Conservation (phyloP, 306 rosid species). For the Glycine soja region DNA sequence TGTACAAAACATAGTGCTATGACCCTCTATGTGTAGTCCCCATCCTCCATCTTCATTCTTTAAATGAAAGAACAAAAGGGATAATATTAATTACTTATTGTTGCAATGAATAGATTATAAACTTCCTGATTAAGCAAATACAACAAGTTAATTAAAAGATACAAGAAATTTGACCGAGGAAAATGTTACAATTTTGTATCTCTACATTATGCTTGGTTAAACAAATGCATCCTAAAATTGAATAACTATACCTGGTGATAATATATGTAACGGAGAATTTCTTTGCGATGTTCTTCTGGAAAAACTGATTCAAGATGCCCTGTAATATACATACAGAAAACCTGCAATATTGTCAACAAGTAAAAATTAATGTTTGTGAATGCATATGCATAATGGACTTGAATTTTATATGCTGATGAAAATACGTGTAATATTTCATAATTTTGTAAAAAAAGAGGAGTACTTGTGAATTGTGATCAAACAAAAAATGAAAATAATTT, state of each 20-base stretch:
- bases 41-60: constrained; percentile 92
- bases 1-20: constrained; percentile 79
- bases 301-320: constrained; percentile 65
- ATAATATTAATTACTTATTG: constrained; percentile 9
- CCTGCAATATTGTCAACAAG: constrained; percentile 49
- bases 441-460: background rate
- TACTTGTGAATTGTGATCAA: background rate
- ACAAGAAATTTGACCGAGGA: background rate
- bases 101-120: background rate
- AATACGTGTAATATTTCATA: background rate
- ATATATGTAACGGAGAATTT: constrained; percentile 77
- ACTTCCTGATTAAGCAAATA: background rate
- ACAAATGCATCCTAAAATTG: background rate
- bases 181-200: background rate
- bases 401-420: background rate
- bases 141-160: background rate
- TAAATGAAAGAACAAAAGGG: constrained; percentile 2
- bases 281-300: constrained; percentile 57
- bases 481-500: background rate
- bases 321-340: constrained; percentile 65
- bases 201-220: background rate
- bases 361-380: background rate
- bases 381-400: background rate
- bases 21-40: constrained; percentile 84
- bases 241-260: constrained; percentile 62